Conservation (phyloP, 768 basidiomycete species). For the Piloderma croceum region DNA sequence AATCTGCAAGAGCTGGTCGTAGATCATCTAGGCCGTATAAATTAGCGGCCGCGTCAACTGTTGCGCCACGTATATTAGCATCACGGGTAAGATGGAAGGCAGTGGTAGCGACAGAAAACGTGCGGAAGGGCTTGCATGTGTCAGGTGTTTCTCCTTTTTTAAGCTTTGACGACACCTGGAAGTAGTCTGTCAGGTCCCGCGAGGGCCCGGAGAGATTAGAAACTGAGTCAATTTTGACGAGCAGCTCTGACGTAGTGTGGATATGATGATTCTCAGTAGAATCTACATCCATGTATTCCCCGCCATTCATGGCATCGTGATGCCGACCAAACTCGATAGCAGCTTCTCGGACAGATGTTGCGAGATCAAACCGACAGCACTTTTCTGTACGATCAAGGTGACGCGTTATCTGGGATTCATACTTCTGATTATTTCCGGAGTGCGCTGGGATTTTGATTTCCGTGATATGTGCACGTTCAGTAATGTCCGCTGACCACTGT, state of each 20-base stretch:
- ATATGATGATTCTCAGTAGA: too few relatives aligned
- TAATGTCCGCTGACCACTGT: conserved; percentile 7
- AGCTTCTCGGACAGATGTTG: not conserved
- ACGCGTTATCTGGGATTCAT: not conserved
- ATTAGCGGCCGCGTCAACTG: conserved; percentile 1
- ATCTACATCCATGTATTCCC: too few relatives aligned
- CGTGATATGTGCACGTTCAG: conserved; percentile 1
- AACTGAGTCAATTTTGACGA: not conserved
- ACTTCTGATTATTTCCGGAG: not conserved
- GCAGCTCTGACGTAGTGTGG: not conserved
- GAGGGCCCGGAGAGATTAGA: not conserved
- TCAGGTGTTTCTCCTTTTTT: not conserved
- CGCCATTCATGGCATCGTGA: not conserved
- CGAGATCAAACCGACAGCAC: not conserved
- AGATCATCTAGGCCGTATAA: conserved; percentile 5
- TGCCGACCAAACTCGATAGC: not conserved
- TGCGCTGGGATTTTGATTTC: not conserved
- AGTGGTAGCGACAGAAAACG: not conserved
- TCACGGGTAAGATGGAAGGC: not conserved
- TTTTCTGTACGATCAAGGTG: not conserved
- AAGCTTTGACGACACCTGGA: too few relatives aligned
- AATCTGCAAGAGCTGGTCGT: conserved; percentile 5
- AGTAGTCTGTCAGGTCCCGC: not conserved
- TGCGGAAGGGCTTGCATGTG: too few relatives aligned
- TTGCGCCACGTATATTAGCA: not conserved